Conservation (phyloP, 1,284 basidiomycete species). For the Lentinula novae-zelandiae region DNA sequence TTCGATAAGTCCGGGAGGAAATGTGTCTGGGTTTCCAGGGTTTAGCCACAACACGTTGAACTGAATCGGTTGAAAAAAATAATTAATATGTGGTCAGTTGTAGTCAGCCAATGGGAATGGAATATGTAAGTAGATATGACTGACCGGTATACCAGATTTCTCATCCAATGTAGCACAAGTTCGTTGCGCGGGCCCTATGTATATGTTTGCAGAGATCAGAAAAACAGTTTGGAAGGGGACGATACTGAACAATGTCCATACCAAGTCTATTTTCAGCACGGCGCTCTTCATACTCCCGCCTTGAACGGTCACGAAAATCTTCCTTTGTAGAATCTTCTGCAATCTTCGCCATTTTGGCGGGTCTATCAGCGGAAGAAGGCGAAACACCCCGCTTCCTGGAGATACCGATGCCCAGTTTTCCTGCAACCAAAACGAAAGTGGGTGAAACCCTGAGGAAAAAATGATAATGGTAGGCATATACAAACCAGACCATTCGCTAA, state of each 20-base stretch:
- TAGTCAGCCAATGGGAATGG: conserved; percentile 4
- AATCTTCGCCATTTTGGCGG: conserved; percentile 73
- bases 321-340: conserved; percentile 53
- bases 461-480: conserved; percentile 12
- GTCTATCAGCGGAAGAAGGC: conserved; percentile 51
- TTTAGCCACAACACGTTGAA: conserved; percentile 79
- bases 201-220: not conserved
- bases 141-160: conserved; percentile 58
- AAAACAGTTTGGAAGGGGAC: not conserved
- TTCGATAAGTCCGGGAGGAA: conserved; percentile 63
- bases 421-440: conserved; percentile 32
- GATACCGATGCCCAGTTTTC: conserved; percentile 70
- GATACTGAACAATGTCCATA: conserved; percentile 17
- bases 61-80: conserved; percentile 30
- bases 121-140: conserved; percentile 16
- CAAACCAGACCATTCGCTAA: conserved; percentile 76
- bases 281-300: conserved; percentile 69
- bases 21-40: conserved; percentile 55
- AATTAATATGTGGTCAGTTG: not conserved
- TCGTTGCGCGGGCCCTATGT: conserved; percentile 57
- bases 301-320: conserved; percentile 62
- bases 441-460: not conserved
- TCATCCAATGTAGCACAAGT: conserved; percentile 75
- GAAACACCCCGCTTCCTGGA: conserved; percentile 61
- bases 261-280: conserved; percentile 64